Evolutionary conservation across 306 rosid genomes (phyloP).

Genomic region (Carpinus viminea): DNA sequence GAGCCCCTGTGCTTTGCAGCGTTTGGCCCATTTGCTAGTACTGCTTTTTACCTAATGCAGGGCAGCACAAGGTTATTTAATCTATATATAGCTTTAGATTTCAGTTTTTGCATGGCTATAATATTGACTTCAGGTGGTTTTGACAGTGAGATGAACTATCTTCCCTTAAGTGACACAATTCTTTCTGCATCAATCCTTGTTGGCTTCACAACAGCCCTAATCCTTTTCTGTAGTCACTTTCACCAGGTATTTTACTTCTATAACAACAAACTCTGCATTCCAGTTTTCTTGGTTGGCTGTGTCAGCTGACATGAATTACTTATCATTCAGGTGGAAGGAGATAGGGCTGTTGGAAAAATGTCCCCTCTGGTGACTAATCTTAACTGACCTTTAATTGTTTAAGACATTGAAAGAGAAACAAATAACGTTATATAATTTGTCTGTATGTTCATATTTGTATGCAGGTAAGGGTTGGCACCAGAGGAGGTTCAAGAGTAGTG

Average conservation of each 20-base stretch:
- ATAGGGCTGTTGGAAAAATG: constrained; percentile 71
- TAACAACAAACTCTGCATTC: not conserved
- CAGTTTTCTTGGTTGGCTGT: constrained; percentile 18
- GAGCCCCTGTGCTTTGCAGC: constrained; percentile 96
- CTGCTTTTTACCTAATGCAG: constrained; percentile 82
- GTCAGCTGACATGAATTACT: constrained; percentile 22
- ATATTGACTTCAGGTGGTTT: constrained; percentile 33
- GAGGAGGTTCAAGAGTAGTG: constrained; percentile 59
- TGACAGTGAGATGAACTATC: constrained; percentile 49
- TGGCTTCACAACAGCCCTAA: constrained; percentile 79
- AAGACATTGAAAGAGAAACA: constrained; percentile 9
- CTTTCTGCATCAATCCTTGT: constrained; percentile 78
- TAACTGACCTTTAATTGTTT: constrained; percentile 4
- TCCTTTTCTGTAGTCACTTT: constrained; percentile 92
- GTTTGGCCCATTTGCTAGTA: constrained; percentile 85
- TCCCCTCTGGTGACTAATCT: constrained; percentile 77
- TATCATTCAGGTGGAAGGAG: constrained; percentile 67
- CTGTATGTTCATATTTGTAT: not conserved
- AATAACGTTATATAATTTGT: constrained; percentile 10
- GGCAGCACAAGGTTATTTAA: constrained; percentile 62
- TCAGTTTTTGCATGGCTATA: constrained; percentile 27
- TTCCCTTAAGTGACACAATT: constrained; percentile 55
- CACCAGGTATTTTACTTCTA: constrained; percentile 60
- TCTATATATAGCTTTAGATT: constrained; percentile 9
- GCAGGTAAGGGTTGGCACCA: constrained; percentile 84